A percentile compares a stretch with the other conserved stretches of the same genome.
Conservation (phyloP, 2,329 filamentous ascomycete genomes). For the Teratosphaeria viscida region DNA sequence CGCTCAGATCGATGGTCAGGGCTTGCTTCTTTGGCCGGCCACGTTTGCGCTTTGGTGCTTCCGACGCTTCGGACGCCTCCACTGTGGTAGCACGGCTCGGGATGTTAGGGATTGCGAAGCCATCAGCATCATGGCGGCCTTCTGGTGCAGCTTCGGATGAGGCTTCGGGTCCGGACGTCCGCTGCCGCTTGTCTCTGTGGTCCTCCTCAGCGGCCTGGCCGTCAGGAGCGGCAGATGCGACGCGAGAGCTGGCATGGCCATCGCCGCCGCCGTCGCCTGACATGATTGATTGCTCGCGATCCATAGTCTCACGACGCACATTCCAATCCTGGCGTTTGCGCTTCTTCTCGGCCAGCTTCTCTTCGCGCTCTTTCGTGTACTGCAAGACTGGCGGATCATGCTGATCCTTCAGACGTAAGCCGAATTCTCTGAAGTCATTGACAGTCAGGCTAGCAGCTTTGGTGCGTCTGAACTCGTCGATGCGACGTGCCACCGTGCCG, state of each 20-base stretch:
- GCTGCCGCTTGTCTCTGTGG: slow-evolving; percentile 11
- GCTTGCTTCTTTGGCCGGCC: slow-evolving; percentile 20
- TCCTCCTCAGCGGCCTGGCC: not conserved
- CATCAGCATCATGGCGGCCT: slow-evolving; percentile 30
- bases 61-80: slow-evolving; percentile 10
- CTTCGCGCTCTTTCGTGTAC: slow-evolving; percentile 45
- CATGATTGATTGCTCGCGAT: slow-evolving; percentile 1
- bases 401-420: slow-evolving; percentile 56
- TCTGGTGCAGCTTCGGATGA: slow-evolving; percentile 2
- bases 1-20: slow-evolving; percentile 25
- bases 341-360: slow-evolving; percentile 25
- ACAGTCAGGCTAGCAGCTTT: slow-evolving; percentile 78
- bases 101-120: slow-evolving; percentile 30
- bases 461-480: slow-evolving; percentile 85
- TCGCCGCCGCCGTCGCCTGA: slow-evolving; percentile 9
- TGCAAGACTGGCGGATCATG: slow-evolving; percentile 81
- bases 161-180: slow-evolving; percentile 4
- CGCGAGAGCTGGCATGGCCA: slow-evolving; percentile 5
- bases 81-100: slow-evolving; percentile 1
- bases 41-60: slow-evolving; percentile 27
- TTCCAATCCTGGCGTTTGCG: slow-evolving; percentile 16
- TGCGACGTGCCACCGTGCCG: slow-evolving; percentile 78
- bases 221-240: slow-evolving; percentile 2
- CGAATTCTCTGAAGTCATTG: slow-evolving; percentile 66
- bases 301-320: slow-evolving; percentile 4